Evolutionary conservation across 202 grass and related monocot species (phyloP), one percentile per base, ranked within the genome.

Genomic region (Zizania palustris): DNA sequence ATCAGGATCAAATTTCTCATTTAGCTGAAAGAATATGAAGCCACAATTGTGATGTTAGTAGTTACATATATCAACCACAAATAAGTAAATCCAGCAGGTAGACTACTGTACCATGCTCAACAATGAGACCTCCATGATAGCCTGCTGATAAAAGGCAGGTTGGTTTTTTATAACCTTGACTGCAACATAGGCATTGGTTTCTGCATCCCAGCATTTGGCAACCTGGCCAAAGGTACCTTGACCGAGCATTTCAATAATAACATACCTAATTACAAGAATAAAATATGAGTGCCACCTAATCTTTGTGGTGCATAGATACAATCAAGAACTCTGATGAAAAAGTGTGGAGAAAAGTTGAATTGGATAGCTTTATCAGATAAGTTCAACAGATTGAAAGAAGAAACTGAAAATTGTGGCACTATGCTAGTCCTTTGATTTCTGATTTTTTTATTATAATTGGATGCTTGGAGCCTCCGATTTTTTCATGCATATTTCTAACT

Each of bases 171-270:
- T 99, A 76, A 99, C 89, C 56, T 99, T 99, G 22, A 99, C 89
- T 46, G 96, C 96, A 86, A 99, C 77, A 83, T 89, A 93, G 74
- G 8, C 79, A 72, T 80, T 87, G 74, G 89, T 87, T 80, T 96
- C 85, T 53, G 76, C 50, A 87, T 89, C 87, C 92, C 92, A 96
- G 87, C 96, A 96, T 82, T 96, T 95, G 8, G 83, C 92, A 75
- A 99, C 96, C 63, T 99, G 96, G 71, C 96, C 96, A 58, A 99
- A 99, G 28, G 96, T 96, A 79, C 96, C 96, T 93, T 99, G 96
- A 53, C 96, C 96, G 63, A 99, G 96, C 74, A 96, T 90, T n/a
- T 99, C 96, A 85, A 91, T 86, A 69, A 99, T 86, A 85, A 91
- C 43, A 51, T 99, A 99, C 75, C 96, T 99, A 83, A 80, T 87